phyloP scores from a whole-genome alignment of 768 basidiomycete species.

The Lyophyllum semitale region DNA sequence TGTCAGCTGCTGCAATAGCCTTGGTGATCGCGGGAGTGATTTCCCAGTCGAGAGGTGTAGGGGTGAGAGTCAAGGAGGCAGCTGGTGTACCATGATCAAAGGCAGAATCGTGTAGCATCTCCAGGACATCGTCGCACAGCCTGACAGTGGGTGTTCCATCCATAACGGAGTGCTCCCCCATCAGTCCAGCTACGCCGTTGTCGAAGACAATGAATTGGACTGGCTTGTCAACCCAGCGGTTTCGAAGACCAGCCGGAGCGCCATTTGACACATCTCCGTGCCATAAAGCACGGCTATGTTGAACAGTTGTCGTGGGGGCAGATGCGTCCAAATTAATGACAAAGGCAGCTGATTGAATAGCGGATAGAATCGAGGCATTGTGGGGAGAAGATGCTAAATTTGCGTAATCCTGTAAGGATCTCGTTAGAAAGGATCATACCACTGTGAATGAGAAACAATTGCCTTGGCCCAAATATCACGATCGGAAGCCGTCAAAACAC shows the following conservation, averaged over 20 bases:
- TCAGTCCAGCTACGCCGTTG: slow-evolving; percentile 78
- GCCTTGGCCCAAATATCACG: slow-evolving; percentile 92
- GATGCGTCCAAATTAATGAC: slow-evolving; percentile 77
- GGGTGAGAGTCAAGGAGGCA: slow-evolving; percentile 26
- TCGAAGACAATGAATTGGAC: slow-evolving; percentile 84
- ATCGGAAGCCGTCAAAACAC: slow-evolving; percentile 76
- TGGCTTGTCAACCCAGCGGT: slow-evolving; percentile 91
- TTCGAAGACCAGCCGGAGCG: slow-evolving; percentile 58
- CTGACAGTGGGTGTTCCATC: slow-evolving; percentile 84
- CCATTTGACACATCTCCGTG: slow-evolving; percentile 66
- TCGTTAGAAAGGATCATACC: slow-evolving; percentile 2
- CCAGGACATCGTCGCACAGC: slow-evolving; percentile 69
- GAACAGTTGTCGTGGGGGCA: slow-evolving; percentile 48
- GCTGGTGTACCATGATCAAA: slow-evolving; percentile 61
- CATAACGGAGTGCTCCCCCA: slow-evolving; percentile 94
- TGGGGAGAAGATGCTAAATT: slow-evolving; percentile 56
- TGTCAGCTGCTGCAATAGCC: slow-evolving; percentile 60
- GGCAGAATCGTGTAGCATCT: slow-evolving; percentile 53
- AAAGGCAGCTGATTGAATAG: slow-evolving; percentile 87
- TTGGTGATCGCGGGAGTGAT: slow-evolving; percentile 44
- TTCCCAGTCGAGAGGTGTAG: slow-evolving; percentile 65
- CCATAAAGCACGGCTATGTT: slow-evolving; percentile 76
- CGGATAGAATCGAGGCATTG: slow-evolving; percentile 66
- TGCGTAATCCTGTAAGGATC: slow-evolving; percentile 55
- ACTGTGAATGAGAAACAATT: not conserved